These are phyloP conservation scores for Mesembryanthemum crystallinum DNA, from an alignment of 148 eudicot genomes.

Conservation along the genomic window DNA sequence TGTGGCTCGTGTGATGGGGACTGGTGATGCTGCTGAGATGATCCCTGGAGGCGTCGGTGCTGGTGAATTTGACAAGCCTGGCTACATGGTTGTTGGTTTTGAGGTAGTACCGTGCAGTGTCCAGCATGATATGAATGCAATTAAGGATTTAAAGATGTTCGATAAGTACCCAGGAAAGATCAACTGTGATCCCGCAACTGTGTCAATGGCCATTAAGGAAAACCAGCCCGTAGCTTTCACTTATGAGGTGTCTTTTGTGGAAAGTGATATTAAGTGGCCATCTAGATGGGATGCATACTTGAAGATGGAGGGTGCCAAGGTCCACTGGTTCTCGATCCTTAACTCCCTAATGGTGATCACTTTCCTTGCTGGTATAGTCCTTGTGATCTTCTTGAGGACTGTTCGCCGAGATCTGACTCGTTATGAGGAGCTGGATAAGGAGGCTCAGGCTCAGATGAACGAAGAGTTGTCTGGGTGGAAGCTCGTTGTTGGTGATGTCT, in stretches of 20 bases:
- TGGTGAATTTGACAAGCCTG: constrained; percentile 39
- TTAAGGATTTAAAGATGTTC: constrained; percentile 56
- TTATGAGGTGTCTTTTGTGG: constrained; percentile 64
- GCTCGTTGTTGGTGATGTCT: constrained; percentile 79
- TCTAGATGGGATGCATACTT: constrained; percentile 95
- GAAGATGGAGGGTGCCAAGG: constrained; percentile 91
- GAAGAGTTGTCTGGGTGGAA: constrained; percentile 92
- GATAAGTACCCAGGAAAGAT: constrained; percentile 56
- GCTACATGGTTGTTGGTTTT: constrained; percentile 76
- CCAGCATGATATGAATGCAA: constrained; percentile 44
- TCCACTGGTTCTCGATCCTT: constrained; percentile 85
- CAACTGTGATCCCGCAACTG: constrained; percentile 57
- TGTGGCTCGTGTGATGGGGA: constrained; percentile 77
- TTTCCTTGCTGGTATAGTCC: constrained; percentile 83
- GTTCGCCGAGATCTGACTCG: constrained; percentile 73
- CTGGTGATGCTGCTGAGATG: constrained; percentile 72
- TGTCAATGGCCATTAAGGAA: constrained; percentile 55
- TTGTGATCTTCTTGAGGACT: constrained; percentile 77
- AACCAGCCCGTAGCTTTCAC: constrained; percentile 56
- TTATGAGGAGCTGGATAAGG: constrained; percentile 85
- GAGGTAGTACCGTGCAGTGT: constrained; percentile 68
- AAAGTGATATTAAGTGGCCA: constrained; percentile 81
- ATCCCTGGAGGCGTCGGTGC: constrained; percentile 47
- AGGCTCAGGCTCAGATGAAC: constrained; percentile 83
- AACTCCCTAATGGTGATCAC: constrained; percentile 85